Percentiles rank a stretch among this genome's conserved stretches.
These are phyloP conservation scores for Tieghemiomyces parasiticus DNA, from an alignment of 192 early-diverging fungal genomes.

Conservation along the genomic window DNA sequence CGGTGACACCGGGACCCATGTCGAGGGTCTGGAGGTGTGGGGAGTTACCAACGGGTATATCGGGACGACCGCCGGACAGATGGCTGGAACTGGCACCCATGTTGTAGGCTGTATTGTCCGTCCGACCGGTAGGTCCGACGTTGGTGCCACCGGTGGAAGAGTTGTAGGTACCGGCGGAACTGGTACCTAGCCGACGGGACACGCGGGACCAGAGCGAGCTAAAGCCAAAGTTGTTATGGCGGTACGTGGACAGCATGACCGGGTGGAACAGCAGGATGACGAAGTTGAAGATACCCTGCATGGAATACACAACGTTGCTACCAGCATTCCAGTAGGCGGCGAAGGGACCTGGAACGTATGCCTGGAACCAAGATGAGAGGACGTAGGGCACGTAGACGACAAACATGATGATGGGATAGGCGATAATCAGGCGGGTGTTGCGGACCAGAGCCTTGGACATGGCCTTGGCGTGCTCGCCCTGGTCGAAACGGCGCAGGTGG, in stretches of 20 bases:
- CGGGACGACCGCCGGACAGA: background rate
- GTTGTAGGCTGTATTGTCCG: background rate
- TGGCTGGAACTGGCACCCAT: background rate
- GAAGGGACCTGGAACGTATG: background rate
- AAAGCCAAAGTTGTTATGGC: slow-evolving; percentile 3
- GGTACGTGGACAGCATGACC: slow-evolving; percentile 8
- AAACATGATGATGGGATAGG: slow-evolving; percentile 2
- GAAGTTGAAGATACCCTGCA: slow-evolving; percentile 2
- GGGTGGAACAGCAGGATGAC: slow-evolving; percentile 11
- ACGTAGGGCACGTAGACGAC: slow-evolving; percentile 8
- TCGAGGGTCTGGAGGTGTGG: slow-evolving; percentile 4
- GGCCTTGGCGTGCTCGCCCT: background rate
- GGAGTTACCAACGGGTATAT: background rate
- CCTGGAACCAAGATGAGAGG: background rate
- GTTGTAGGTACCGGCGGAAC: background rate
- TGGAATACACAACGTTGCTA: background rate
- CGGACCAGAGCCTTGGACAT: slow-evolving; percentile 5
- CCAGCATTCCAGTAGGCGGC: background rate
- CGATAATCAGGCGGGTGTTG: slow-evolving; percentile 11
- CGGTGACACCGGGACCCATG: slow-evolving; percentile 11
- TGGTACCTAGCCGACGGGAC: background rate
- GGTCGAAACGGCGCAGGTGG: background rate
- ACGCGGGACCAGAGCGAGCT: slow-evolving; percentile 5
- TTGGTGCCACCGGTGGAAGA: background rate
- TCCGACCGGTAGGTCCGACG: background rate